Conservation (phyloP, 352 stramenopile genomes). For the Globisporangium barbulae region DNA sequence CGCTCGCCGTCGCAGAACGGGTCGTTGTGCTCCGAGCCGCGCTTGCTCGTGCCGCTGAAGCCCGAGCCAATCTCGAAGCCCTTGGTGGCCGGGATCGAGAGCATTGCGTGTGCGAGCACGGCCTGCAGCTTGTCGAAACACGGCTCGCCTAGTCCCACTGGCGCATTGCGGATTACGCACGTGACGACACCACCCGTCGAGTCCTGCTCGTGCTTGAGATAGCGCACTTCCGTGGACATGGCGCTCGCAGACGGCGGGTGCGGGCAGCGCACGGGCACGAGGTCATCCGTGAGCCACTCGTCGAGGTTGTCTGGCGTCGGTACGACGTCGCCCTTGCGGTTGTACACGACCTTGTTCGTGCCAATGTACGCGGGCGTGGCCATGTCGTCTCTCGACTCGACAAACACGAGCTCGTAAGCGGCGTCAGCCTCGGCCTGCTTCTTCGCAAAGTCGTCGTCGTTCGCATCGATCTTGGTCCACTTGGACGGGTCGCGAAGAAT, state of each 20-base stretch:
- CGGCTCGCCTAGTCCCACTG: constrained; percentile 94
- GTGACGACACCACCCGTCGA: constrained; percentile 94
- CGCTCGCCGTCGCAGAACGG: constrained; percentile 87
- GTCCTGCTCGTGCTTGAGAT: constrained; percentile 89
- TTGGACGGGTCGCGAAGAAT: constrained; percentile 70
- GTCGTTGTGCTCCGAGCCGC: constrained; percentile 98
- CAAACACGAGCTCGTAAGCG: constrained; percentile 73
- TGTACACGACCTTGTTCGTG: constrained; percentile 90
- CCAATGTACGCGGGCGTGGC: constrained; percentile 90
- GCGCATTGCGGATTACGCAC: constrained; percentile 96
- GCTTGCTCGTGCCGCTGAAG: constrained; percentile 95
- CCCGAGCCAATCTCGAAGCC: constrained; percentile 97
- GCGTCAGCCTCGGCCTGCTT: constrained; percentile 64
- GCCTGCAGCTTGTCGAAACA: constrained; percentile 99
- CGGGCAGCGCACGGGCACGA: constrained; percentile 93
- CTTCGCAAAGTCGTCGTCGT: constrained; percentile 25
- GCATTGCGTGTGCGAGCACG: constrained; percentile 97
- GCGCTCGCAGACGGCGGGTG: constrained; percentile 90
- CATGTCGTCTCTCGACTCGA: constrained; percentile 50
- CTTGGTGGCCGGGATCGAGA: constrained; percentile 98
- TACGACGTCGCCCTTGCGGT: constrained; percentile 70
- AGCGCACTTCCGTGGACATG: constrained; percentile 95
- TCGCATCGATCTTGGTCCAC: constrained; percentile 48
- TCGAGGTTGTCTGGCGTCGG: constrained; percentile 46
- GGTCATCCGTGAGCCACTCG: constrained; percentile 75